phyloP scores from a whole-genome alignment of 129 eudicot species.

The Escallonia rubra region DNA sequence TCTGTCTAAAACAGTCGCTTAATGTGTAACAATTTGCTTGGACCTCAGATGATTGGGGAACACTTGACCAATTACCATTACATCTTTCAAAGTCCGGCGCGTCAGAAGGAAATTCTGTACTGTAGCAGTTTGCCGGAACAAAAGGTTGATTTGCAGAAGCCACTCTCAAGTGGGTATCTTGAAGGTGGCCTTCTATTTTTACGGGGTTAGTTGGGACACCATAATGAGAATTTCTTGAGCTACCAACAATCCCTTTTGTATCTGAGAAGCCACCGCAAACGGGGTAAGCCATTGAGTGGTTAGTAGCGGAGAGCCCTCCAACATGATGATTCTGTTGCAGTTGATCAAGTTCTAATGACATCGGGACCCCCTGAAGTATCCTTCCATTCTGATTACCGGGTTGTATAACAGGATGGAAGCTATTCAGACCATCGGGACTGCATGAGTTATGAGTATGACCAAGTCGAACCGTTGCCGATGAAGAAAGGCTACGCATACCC shows the following conservation, averaged over 20 bases:
- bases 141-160: constrained; percentile 8
- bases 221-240: constrained; percentile 2
- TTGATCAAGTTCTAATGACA: constrained; percentile 14
- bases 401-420: background rate
- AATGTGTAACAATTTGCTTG: background rate
- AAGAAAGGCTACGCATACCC: constrained; percentile 11
- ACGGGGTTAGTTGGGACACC: constrained; percentile 5
- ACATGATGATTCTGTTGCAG: constrained; percentile 6
- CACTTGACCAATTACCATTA: background rate
- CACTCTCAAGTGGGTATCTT: background rate
- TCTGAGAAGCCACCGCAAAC: constrained; percentile 5
- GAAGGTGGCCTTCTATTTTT: constrained; percentile 5
- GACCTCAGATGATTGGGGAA: constrained; percentile 2
- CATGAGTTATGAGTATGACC: constrained; percentile 1
- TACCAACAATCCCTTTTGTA: background rate
- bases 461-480: background rate
- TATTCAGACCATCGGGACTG: constrained; percentile 1
- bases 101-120: constrained; percentile 1
- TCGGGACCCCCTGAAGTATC: constrained; percentile 14
- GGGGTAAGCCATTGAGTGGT: background rate
- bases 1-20: background rate
- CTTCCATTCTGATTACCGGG: constrained; percentile 11
- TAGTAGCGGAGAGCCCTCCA: background rate
- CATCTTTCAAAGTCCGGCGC: constrained; percentile 4
- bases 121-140: background rate